Base-by-base conservation (phyloP, 495 filamentous ascomycete genomes). In the Penicillium atrosanguineum region DNA sequence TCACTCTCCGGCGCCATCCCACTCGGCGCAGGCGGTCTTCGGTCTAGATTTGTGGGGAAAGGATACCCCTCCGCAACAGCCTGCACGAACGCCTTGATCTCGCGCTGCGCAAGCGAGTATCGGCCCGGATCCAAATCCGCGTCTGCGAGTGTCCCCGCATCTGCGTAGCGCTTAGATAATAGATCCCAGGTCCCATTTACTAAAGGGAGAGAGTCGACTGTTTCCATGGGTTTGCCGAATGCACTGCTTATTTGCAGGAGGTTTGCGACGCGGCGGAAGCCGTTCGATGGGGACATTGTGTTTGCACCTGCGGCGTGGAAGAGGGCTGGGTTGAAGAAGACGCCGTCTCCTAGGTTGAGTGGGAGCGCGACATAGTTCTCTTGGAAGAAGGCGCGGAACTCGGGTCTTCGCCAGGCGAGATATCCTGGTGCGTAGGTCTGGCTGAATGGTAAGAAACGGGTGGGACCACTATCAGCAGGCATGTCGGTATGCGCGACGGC, bases 201-300 rank as follows among this genome's bases (percentile, higher is more conserved):
- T 28, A 83, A 51, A 15, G 71, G 69, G 40, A 73, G 29, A 4
- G 66, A 68, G 59, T 83, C 78, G 3, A 84, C 64, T 3, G 39
- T 70, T 61, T 84, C 81, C 80, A 84, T 84, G 11, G 78, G 67
- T 52, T 81, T 81, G n/a, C 79, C 81, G 63, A 84, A 72, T 7
- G 79, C 79, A 53, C 69, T 72, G 44, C 76, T 79, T 28, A 83
- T 69, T 62, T 83, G 81, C 53, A 83, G 39, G 31, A 83, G 60
- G 60, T 83, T 83, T 26, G 77, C 80, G 8, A 66, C 72, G 6
- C 81, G 67, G 20, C 75, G 56, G 43, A 80, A 71, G 9, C 74
- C 71, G 5, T 46, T 49, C 1, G 40, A 44, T 0, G 56, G 16
- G 19, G 50, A 48, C 46, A 69, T 80, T 14, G 61, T 51, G 60